These are phyloP conservation scores for Pseudevernia furfuracea DNA, from an alignment of 495 filamentous ascomycete genomes.

Conservation along the genomic window DNA sequence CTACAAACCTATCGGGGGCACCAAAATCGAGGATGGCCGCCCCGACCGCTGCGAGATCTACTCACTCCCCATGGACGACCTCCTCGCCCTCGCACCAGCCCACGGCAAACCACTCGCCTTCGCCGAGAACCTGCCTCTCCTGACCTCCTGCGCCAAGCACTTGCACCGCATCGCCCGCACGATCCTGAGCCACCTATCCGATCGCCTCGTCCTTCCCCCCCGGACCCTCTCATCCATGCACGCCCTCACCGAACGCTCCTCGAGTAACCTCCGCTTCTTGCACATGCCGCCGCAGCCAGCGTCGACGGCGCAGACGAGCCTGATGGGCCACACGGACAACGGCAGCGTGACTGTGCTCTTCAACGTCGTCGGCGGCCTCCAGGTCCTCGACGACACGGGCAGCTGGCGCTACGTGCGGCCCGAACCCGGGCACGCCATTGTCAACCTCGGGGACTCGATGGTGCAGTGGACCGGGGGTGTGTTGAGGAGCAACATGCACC, in stretches of 20 bases:
- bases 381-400: slow-evolving; percentile 16
- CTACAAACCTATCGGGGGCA: slow-evolving; percentile 13
- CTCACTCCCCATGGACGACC: slow-evolving; percentile 1
- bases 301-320: neutral
- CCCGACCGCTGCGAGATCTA: slow-evolving; percentile 13
- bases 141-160: slow-evolving; percentile 12
- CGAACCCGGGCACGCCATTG: slow-evolving; percentile 28
- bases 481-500: slow-evolving; percentile 29
- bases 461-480: slow-evolving; percentile 29
- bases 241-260: slow-evolving; percentile 40
- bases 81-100: neutral
- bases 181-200: slow-evolving; percentile 45
- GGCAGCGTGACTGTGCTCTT: slow-evolving; percentile 29
- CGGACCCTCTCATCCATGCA: slow-evolving; percentile 45
- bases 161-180: slow-evolving; percentile 44
- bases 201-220: slow-evolving; percentile 41
- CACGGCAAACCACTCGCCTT: neutral
- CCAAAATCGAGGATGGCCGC: slow-evolving; percentile 12
- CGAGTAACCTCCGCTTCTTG: slow-evolving; percentile 53
- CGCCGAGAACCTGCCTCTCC: neutral
- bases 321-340: slow-evolving; percentile 24
- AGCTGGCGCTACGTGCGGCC: slow-evolving; percentile 32
- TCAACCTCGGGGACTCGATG: slow-evolving; percentile 34
- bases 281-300: slow-evolving; percentile 32
- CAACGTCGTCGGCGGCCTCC: slow-evolving; percentile 29